These are phyloP conservation scores for Yarrowia phangngaensis DNA, from an alignment of 805 yeast genomes.

Conservation along the genomic window DNA sequence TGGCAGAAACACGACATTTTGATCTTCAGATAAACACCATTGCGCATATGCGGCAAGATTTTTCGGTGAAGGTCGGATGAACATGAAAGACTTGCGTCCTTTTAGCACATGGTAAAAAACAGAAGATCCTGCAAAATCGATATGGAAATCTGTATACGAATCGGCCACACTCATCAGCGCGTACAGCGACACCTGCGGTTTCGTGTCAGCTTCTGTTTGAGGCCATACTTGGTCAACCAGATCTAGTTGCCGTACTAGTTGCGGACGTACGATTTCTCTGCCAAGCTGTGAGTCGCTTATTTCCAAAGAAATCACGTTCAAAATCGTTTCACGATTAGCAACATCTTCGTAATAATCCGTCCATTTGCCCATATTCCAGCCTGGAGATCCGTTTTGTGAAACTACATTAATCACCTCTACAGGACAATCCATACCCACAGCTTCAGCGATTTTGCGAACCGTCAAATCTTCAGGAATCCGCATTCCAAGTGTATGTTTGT, in stretches of 20 bases:
- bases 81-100: constrained; percentile 71
- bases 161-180: constrained; percentile 79
- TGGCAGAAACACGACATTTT: constrained; percentile 62
- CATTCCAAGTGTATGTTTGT: constrained; percentile 45
- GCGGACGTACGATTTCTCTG: constrained; percentile 59
- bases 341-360: constrained; percentile 57
- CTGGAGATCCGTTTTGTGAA: constrained; percentile 57
- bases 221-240: constrained; percentile 69
- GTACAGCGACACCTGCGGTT: constrained; percentile 55
- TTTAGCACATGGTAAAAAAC: constrained; percentile 78
- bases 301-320: constrained; percentile 80
- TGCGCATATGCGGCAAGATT: constrained; percentile 59
- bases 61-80: constrained; percentile 68
- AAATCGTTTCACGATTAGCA: constrained; percentile 52
- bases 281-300: constrained; percentile 55
- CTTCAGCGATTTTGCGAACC: constrained; percentile 52
- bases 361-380: constrained; percentile 75
- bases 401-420: constrained; percentile 88
- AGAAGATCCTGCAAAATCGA: constrained; percentile 89
- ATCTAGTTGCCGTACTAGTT: constrained; percentile 60
- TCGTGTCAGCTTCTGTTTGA: constrained; percentile 28
- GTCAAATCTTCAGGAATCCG: constrained; percentile 54
- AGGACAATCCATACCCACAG: constrained; percentile 58
- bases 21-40: constrained; percentile 70
- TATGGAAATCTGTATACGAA: constrained; percentile 84